Evolutionary conservation across 2,329 filamentous ascomycete species (phyloP).

Genomic region (Trichoderma asperellum): DNA sequence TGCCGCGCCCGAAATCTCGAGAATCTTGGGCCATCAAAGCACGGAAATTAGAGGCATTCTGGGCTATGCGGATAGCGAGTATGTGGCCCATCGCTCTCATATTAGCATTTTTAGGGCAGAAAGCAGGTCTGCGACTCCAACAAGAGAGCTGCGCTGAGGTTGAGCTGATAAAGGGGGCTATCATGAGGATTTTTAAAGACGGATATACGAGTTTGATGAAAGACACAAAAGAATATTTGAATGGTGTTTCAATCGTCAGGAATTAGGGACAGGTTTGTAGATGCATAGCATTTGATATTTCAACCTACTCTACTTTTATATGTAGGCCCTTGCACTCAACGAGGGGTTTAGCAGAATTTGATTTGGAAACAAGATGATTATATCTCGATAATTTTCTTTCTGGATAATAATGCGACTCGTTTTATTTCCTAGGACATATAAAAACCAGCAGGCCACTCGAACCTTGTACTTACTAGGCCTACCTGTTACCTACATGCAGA

Average conservation of each 20-base stretch:
- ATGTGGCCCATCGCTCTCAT: conserved; percentile 86
- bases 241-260: neutral
- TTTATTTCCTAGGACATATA: neutral
- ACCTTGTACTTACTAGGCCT: neutral
- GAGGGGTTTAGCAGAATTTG: neutral
- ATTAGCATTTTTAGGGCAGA: conserved; percentile 71
- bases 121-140: conserved; percentile 58
- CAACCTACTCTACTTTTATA: neutral
- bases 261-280: neutral
- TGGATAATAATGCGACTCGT: too few species aligned
- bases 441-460: neutral
- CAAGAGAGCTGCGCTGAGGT: conserved; percentile 32
- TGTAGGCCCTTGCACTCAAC: neutral
- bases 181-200: neutral
- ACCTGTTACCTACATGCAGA: neutral
- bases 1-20: conserved; percentile 77
- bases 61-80: conserved; percentile 93
- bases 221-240: neutral
- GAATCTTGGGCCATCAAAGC: conserved; percentile 84
- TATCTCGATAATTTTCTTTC: neutral
- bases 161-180: neutral
- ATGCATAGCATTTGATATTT: neutral
- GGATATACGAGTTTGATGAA: neutral
- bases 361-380: neutral
- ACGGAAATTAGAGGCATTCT: conserved; percentile 77